Base-by-base conservation (phyloP, 2,329 filamentous ascomycete species). In the Fusarium sp. region DNA sequence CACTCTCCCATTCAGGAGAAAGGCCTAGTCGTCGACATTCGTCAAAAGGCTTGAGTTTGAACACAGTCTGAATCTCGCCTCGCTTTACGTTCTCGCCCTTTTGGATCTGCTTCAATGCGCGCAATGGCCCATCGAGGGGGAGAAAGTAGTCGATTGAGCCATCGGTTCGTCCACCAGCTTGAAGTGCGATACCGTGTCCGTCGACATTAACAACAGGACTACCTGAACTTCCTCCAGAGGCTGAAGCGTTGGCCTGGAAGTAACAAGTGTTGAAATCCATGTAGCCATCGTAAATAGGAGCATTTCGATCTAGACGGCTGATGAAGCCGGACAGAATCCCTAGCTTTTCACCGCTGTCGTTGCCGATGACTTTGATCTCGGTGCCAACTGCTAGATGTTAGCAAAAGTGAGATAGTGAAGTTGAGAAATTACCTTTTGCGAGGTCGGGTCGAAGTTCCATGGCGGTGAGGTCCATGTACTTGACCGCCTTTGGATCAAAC, bases 71-170 rank as follows among this genome's bases (percentile, higher is more conserved):
- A 41, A 99, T 97, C 20, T 96, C 97, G 38, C 96, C 96, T 74
- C 96, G 87, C 18, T 91, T 89, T 42, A 99, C 91, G 2, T 87
- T 87, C 68, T 89, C 86, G n/a, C 89, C 90, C 63, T 91, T 86
- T 76, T 92, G 93, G 0, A 99, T 91, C 76, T 94, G 97, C 76
- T 93, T 87, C 50, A 99, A 83, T 0, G 96, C 95, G 65, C 96
- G 90, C 39, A 94, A 80, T 1, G 96, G 96, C 52, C 96, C 91
- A 78, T 98, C 94, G 5, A 99, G 86, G 1, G 96, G 96, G 5
- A 99, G 84, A 80, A 99, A 98, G 80, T 98, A 99, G 78, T 99
- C 96, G 13, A 96, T 99, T 11, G 96, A 95, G 29, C 95, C 96
- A 75, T 99, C 96, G 18, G 92, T 92, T 79, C 96, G 89, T 31